phyloP scores from a whole-genome alignment of 2,329 filamentous ascomycete species.

The Hymenotorrendiella dingleyae region DNA sequence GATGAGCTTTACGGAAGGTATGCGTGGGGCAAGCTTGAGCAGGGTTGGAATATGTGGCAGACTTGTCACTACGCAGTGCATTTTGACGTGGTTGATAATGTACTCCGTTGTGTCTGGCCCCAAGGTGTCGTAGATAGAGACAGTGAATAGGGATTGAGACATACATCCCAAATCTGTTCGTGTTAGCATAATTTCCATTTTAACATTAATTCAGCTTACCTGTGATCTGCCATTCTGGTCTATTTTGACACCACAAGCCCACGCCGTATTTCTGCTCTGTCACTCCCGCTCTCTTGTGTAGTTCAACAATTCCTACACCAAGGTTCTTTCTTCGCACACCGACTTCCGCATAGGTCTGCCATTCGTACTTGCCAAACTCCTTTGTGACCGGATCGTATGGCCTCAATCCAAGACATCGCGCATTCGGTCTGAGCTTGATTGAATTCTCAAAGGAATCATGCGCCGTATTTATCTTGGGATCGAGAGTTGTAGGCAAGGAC shows the following conservation, averaged over 20 bases:
- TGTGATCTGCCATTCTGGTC: conserved; percentile 83
- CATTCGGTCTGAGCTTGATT: conserved; percentile 56
- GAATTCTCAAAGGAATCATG: conserved; percentile 76
- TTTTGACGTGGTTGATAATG: conserved; percentile 84
- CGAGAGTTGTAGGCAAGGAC: conserved; percentile 63
- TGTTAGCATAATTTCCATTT: conserved; percentile 7
- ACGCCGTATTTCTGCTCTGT: conserved; percentile 63
- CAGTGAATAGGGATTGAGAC: conserved; percentile 81
- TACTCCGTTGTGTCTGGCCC: conserved; percentile 88
- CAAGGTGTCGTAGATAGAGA: conserved; percentile 94
- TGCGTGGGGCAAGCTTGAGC: conserved; percentile 68
- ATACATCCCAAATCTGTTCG: conserved; percentile 73
- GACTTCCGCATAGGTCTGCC: conserved; percentile 78
- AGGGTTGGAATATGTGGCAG: conserved; percentile 76
- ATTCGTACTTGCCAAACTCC: conserved; percentile 69
- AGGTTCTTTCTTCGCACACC: conserved; percentile 74
- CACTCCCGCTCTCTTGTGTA: conserved; percentile 69
- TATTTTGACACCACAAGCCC: conserved; percentile 81
- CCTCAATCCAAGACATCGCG: conserved; percentile 72
- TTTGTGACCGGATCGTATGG: conserved; percentile 71
- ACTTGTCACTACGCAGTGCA: conserved; percentile 71
- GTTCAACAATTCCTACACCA: conserved; percentile 76
- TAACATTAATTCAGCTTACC: conserved; percentile 40
- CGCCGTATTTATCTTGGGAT: conserved; percentile 64
- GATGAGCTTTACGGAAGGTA: conserved; percentile 81